Percentiles rank a stretch among this genome's conserved stretches.
Evolutionary conservation across 768 basidiomycete genomes (phyloP).

Genomic region (Calocybe indica): DNA sequence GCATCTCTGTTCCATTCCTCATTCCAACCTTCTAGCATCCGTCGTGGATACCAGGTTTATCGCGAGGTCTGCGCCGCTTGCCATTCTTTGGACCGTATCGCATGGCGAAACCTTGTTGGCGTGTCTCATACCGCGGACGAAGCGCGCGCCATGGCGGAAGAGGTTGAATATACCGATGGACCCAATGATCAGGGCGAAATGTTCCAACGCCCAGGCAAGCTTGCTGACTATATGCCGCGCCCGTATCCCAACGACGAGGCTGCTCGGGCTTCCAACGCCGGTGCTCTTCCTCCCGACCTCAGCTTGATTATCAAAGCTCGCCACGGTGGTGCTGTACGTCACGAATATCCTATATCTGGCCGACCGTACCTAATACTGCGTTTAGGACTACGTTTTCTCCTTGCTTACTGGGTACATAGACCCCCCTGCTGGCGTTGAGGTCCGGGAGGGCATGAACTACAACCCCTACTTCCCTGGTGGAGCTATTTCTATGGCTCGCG

Average conservation of each 20-base stretch:
- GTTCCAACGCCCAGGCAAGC: slow-evolving; percentile 98
- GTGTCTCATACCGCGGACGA: slow-evolving; percentile 95
- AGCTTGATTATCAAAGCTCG: slow-evolving; percentile 97
- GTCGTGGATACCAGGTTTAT: slow-evolving; percentile 95
- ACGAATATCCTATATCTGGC: slow-evolving; percentile 1
- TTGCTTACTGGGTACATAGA: slow-evolving; percentile 97
- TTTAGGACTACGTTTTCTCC: slow-evolving; percentile 93
- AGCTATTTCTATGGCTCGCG: slow-evolving; percentile 96
- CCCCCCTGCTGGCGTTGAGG: slow-evolving; percentile 89
- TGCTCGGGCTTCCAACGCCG: slow-evolving; percentile 87
- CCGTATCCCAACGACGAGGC: slow-evolving; percentile 99
- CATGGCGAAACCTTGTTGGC: slow-evolving; percentile 99
- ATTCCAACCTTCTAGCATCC: slow-evolving; percentile 54
- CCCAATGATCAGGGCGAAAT: slow-evolving; percentile 94
- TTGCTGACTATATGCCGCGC: slow-evolving; percentile 91
- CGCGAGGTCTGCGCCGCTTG: slow-evolving; percentile 99
- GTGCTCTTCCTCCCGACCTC: slow-evolving; percentile 95
- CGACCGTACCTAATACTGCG: not conserved
- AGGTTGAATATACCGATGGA: slow-evolving; percentile 94
- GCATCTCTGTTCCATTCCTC: slow-evolving; percentile 6
- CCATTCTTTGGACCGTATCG: slow-evolving; percentile 98
- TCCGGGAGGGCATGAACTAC: slow-evolving; percentile 98
- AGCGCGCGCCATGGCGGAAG: slow-evolving; percentile 87
- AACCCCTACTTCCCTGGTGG: slow-evolving; percentile 99
- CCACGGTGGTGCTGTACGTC: slow-evolving; percentile 88